These are phyloP conservation scores for Tulasnella sp. DNA, from an alignment of 768 basidiomycete species.

Conservation along the genomic window DNA sequence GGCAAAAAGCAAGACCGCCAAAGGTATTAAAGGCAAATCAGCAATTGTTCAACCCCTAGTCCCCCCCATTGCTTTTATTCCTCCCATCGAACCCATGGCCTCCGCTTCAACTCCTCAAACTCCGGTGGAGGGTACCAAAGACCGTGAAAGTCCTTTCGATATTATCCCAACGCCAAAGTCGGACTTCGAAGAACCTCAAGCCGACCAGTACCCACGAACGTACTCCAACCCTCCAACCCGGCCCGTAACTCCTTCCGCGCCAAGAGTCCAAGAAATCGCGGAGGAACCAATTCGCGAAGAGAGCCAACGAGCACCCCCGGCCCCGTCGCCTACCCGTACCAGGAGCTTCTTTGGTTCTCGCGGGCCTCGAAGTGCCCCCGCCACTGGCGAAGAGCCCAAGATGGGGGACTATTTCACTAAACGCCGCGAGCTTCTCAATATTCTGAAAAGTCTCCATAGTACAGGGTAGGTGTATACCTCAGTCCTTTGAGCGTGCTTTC, in stretches of 20 bases:
- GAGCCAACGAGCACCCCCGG: not conserved
- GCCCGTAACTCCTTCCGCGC: not conserved
- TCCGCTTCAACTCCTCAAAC: not conserved
- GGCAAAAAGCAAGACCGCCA: not conserved
- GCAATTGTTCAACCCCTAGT: no score
- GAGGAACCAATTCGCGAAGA: not conserved
- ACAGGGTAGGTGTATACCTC: not conserved
- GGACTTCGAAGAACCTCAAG: not conserved
- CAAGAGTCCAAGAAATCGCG: not conserved
- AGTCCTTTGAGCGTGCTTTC: not conserved
- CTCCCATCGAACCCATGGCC: not conserved
- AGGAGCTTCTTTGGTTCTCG: not conserved
- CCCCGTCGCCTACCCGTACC: not conserved
- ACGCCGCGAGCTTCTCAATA: slow-evolving; percentile 10
- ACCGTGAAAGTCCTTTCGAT: not conserved
- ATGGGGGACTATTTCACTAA: slow-evolving; percentile 2
- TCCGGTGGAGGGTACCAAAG: not conserved
- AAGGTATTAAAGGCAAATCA: not conserved
- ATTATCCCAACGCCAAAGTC: not conserved
- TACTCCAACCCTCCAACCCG: not conserved
- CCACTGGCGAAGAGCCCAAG: not conserved
- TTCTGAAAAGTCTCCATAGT: slow-evolving; percentile 7
- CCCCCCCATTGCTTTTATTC: not conserved
- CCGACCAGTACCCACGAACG: not conserved
- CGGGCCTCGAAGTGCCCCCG: not conserved